Conservation (phyloP, 1,139 yeast species). For the Sugiyamaella castrensis region DNA sequence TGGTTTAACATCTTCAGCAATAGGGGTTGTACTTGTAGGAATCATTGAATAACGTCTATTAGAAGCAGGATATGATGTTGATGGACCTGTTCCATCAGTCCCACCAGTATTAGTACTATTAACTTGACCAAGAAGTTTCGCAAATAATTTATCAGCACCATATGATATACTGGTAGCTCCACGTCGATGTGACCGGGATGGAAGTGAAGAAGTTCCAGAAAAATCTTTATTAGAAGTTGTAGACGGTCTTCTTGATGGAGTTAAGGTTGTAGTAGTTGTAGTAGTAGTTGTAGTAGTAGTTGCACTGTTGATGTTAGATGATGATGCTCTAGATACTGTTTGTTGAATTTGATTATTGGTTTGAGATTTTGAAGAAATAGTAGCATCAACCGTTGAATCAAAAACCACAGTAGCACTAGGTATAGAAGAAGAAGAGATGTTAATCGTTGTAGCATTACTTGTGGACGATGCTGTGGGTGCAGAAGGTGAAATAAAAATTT, state of each 20-base stretch:
- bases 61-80: conserved; percentile 7
- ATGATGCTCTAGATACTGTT: too few species aligned
- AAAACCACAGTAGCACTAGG: too few species aligned
- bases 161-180: conserved; percentile 33
- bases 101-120: conserved; percentile 5
- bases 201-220: conserved; percentile 2
- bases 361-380: not conserved
- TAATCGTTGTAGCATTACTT: not conserved
- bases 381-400: too few species aligned
- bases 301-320: not conserved
- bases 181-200: conserved; percentile 24
- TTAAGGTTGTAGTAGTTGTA: not conserved
- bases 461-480: conserved; percentile 4
- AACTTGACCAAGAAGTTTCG: conserved; percentile 29
- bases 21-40: conserved; percentile 15
- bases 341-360: too few species aligned
- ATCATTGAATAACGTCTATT: conserved; percentile 22
- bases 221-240: conserved; percentile 1
- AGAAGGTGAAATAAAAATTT: conserved; percentile 11
- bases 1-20: conserved; percentile 12
- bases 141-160: conserved; percentile 30
- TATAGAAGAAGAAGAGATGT: not conserved
- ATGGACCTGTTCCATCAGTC: not conserved
- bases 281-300: conserved; percentile 4
- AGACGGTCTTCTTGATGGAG: not conserved